A percentile compares a stretch with the other conserved stretches of the same genome.
Conservation (phyloP, 345 rosid genomes). For the Aquilaria sinensis region DNA sequence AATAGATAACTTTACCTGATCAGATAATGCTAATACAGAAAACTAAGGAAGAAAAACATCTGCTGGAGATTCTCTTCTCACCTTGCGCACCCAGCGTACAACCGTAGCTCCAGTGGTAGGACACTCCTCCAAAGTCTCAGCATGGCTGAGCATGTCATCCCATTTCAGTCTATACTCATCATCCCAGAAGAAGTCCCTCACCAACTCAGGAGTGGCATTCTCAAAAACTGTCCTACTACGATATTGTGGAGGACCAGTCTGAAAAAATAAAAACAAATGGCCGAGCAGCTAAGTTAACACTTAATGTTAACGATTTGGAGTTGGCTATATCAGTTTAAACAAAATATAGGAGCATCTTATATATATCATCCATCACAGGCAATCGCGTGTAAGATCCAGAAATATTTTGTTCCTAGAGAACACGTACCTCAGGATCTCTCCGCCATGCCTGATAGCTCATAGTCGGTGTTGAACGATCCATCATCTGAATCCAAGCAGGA, state of each 20-base stretch:
- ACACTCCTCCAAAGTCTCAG: constrained; percentile 62
- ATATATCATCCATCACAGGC: constrained; percentile 6
- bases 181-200: constrained; percentile 98
- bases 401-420: neutral
- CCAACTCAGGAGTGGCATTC: constrained; percentile 81
- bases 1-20: constrained; percentile 1
- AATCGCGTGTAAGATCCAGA: no score
- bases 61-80: constrained; percentile 15
- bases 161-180: constrained; percentile 75
- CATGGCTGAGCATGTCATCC: constrained; percentile 80
- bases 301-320: no score
- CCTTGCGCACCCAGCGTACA: constrained; percentile 97
- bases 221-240: constrained; percentile 83
- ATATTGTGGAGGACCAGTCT: constrained; percentile 87
- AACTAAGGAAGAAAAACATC: constrained; percentile 5
- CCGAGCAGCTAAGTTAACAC: no score
- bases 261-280: neutral
- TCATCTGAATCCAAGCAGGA: constrained; percentile 94
- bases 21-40: constrained; percentile 7
- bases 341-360: no score
- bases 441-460: constrained; percentile 91
- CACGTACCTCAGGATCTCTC: constrained; percentile 72
- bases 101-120: constrained; percentile 69
- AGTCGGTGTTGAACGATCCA: constrained; percentile 70
- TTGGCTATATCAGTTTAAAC: no score